Conservation (phyloP, 1,139 yeast species). For the Geotrichum citri-aurantii region DNA sequence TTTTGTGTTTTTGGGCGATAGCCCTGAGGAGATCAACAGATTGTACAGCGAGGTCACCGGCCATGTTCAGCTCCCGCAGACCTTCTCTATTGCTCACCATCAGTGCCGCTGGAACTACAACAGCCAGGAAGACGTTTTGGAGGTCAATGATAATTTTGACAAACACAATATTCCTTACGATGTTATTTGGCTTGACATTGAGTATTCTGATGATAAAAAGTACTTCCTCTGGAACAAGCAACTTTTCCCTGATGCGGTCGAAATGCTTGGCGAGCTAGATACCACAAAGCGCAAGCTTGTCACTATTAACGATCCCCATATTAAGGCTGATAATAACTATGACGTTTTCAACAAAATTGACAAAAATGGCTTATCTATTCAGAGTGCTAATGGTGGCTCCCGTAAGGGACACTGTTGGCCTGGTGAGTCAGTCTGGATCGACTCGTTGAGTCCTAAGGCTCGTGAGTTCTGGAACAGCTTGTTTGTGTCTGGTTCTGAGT, state of each 20-base stretch:
- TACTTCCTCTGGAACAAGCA: slow-evolving; percentile 87
- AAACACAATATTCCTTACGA: slow-evolving; percentile 75
- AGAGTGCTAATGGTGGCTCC: slow-evolving; percentile 44
- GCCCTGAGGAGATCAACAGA: slow-evolving; percentile 54
- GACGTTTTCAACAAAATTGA: slow-evolving; percentile 52
- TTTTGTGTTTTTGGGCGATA: slow-evolving; percentile 57
- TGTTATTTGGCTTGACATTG: slow-evolving; percentile 92
- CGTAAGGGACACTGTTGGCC: slow-evolving; percentile 97
- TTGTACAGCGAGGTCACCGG: slow-evolving; percentile 77
- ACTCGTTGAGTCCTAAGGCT: slow-evolving; percentile 63
- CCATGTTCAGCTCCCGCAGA: slow-evolving; percentile 63
- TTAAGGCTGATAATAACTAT: slow-evolving; percentile 57
- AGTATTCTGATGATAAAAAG: slow-evolving; percentile 77
- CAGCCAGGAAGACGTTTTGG: slow-evolving; percentile 75
- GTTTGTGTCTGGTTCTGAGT: slow-evolving; percentile 39
- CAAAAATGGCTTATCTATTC: slow-evolving; percentile 40
- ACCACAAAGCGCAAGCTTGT: slow-evolving; percentile 75
- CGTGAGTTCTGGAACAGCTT: slow-evolving; percentile 54
- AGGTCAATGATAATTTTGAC: slow-evolving; percentile 66
- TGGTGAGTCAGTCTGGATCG: slow-evolving; percentile 92
- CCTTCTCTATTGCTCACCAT: slow-evolving; percentile 82
- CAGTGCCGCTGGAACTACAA: slow-evolving; percentile 98
- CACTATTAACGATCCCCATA: slow-evolving; percentile 85
- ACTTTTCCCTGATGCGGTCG: slow-evolving; percentile 66
- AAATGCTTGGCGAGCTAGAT: slow-evolving; percentile 59